These are phyloP conservation scores for Cryptosporidium bovis DNA, from an alignment of 169 alveolate species.

Conservation along the genomic window DNA sequence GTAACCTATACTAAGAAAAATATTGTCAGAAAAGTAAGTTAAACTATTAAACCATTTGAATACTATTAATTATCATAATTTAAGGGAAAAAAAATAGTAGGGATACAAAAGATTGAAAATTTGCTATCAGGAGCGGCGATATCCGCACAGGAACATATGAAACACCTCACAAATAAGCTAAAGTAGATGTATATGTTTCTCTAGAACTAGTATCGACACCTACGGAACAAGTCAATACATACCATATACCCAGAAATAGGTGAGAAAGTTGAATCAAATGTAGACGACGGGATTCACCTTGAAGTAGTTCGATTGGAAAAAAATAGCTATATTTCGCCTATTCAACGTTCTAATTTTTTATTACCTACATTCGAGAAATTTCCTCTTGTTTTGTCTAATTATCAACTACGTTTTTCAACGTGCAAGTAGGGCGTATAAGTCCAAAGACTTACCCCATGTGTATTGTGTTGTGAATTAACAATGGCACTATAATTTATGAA, in stretches of 20 bases:
- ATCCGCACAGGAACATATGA: slow-evolving; percentile 56
- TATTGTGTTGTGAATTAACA: too few species aligned
- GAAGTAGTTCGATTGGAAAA: slow-evolving; percentile 29
- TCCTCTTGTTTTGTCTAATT: slow-evolving; percentile 1
- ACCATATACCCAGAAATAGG: background rate
- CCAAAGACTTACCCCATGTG: too few species aligned
- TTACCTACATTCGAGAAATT: slow-evolving; percentile 11
- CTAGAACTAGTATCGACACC: background rate
- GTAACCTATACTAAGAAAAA: background rate
- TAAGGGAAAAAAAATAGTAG: slow-evolving; percentile 41
- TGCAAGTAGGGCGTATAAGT: too few species aligned
- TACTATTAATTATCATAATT: background rate
- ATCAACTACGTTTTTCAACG: background rate
- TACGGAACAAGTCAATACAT: background rate
- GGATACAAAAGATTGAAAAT: slow-evolving; percentile 47
- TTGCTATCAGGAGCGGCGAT: slow-evolving; percentile 65
- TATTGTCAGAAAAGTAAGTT: slow-evolving; percentile 54
- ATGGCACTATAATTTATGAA: too few species aligned
- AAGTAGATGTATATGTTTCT: slow-evolving; percentile 3
- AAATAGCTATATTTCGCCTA: slow-evolving; percentile 68
- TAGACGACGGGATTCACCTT: background rate
- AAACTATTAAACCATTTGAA: background rate
- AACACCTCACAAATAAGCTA: slow-evolving; percentile 41
- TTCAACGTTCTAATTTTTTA: slow-evolving; percentile 21
- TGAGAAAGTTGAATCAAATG: background rate